Evolutionary conservation across 305 asterid species (phyloP).

Genomic region (Solanum chacoense): DNA sequence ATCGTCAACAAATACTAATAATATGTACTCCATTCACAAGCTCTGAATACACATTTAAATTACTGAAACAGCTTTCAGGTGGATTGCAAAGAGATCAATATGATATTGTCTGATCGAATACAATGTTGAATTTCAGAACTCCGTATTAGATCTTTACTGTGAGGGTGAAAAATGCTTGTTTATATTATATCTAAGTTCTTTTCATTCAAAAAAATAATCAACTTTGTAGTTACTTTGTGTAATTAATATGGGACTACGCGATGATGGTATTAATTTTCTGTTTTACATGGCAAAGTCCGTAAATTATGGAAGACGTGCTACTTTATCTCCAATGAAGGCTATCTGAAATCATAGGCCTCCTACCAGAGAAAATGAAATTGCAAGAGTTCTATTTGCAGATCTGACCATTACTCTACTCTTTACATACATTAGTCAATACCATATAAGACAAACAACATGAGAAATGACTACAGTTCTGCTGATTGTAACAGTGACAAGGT

Average conservation of each 20-base stretch:
- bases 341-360: background rate
- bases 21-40: background rate
- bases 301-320: background rate
- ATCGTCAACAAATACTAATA: background rate
- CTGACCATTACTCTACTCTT: background rate
- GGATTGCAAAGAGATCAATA: background rate
- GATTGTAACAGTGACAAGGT: background rate
- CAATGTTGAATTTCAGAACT: background rate
- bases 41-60: background rate
- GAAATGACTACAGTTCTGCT: background rate
- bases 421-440: background rate
- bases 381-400: background rate
- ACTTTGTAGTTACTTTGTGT: background rate
- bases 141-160: background rate
- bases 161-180: background rate
- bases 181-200: background rate
- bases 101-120: background rate
- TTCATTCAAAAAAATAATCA: background rate
- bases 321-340: background rate
- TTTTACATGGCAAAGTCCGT: background rate
- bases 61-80: background rate
- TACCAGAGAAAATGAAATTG: background rate
- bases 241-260: background rate
- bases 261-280: background rate
- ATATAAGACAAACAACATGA: background rate